These are phyloP conservation scores for Aotearoamyces nothofagi DNA, from an alignment of 2,329 filamentous ascomycete genomes.

Conservation along the genomic window DNA sequence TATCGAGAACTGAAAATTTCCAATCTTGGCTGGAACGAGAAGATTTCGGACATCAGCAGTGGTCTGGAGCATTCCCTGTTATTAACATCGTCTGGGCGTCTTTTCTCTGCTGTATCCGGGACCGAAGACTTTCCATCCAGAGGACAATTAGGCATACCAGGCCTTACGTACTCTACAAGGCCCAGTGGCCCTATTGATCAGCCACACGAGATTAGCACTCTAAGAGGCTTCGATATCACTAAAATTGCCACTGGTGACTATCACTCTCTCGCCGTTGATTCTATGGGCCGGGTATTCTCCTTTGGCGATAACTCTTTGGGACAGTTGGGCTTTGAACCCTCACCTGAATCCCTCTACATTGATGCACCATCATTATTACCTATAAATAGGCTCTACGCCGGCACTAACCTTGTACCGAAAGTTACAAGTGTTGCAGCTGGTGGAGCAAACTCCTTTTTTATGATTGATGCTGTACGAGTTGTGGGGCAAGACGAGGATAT, in stretches of 20 bases:
- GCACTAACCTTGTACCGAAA: constrained; percentile 42
- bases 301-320: constrained; percentile 88
- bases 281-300: constrained; percentile 61
- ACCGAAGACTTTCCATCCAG: constrained; percentile 62
- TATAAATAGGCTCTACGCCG: constrained; percentile 57
- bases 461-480: constrained; percentile 59
- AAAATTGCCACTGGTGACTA: constrained; percentile 74
- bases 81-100: constrained; percentile 67
- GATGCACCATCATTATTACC: constrained; percentile 60
- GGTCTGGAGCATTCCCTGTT: constrained; percentile 80
- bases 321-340: constrained; percentile 74
- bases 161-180: constrained; percentile 63
- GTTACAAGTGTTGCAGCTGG: constrained; percentile 75
- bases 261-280: constrained; percentile 69
- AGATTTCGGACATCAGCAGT: constrained; percentile 55
- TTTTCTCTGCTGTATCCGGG: constrained; percentile 79
- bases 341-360: constrained; percentile 41
- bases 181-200: constrained; percentile 67
- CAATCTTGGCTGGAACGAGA: constrained; percentile 53
- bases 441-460: constrained; percentile 76
- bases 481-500: constrained; percentile 28
- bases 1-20: constrained; percentile 59
- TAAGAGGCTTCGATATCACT: constrained; percentile 55
- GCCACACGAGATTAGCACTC: constrained; percentile 60
- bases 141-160: constrained; percentile 79